Evolutionary conservation across 768 basidiomycete species (phyloP), one percentile per base, ranked within the genome.

Genomic region (Phaeotremella fagi): DNA sequence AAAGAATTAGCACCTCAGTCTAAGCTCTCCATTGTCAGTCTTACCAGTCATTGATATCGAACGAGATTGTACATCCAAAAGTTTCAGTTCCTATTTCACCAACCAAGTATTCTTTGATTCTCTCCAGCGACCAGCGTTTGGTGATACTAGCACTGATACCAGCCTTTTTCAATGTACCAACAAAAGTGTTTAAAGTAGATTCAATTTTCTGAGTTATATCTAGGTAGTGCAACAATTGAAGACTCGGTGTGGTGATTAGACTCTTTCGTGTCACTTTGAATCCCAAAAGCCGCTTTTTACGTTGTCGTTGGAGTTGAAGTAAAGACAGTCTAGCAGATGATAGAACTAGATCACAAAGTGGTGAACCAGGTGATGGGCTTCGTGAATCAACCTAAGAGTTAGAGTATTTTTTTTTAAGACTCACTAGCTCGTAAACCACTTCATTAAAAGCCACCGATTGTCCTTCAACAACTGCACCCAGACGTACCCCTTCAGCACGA

Each of bases 321-420:
- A 71, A 48, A 20, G 46, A 48, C 3, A 66, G 47, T 1, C 57
- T 54, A 26, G 55, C 54, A 3, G 58, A 28, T 1, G 50, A 48
- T 9, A 68, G 57, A 16, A 71, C 23, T 1, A 63, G 45, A 27
- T 71, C 66, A 24, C 57, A 54, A 16, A 60, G 15, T 2, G 64
- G 53, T 1, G 59, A 58, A 2, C 22, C 31, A 1, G n/a, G n/a
- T n/a, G n/a, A n/a, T n/a, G n/a, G n/a, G n/a, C n/a, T n/a, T n/a
- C n/a, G n/a, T n/a, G n/a, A n/a, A n/a, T n/a, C n/a, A n/a, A n/a
- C n/a, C n/a, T n/a, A n/a, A n/a, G n/a, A n/a, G n/a, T n/a, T n/a
- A n/a, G n/a, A n/a, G n/a, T n/a, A n/a, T n/a, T n/a, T n/a, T n/a
- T n/a, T n/a, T n/a, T n/a, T n/a, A n/a, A n/a, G n/a, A n/a, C n/a